Base-by-base conservation (phyloP, 257 asterid species). In the Solanum etuberosum region DNA sequence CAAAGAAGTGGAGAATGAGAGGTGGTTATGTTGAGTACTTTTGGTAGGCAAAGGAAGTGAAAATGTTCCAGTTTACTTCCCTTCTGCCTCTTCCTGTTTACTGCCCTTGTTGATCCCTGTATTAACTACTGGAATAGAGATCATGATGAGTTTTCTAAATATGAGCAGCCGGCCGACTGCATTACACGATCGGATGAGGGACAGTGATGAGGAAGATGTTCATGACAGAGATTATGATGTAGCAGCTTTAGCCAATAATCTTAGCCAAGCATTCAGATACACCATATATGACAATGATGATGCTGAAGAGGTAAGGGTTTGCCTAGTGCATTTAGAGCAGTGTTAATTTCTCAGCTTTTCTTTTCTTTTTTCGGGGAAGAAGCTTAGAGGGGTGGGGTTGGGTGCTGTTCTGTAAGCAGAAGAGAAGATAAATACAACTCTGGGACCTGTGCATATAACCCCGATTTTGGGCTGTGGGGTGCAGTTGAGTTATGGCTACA, bases 171-270 rank as follows among this genome's bases (percentile, higher is more conserved):
- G 99, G 35, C 99, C 98, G 83, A 93, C 98, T 90, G 96, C 98
- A 87, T 89, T 95, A 82, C 98, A 92, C 38, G 98, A 95, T 89
- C 92, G 98, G 90, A 90, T 91, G 86, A 94, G 98, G 93, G 99
- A 96, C 86, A 95, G 96, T 88, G 99, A 96, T 51, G 99, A 94
- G 90, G 99, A 95, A 68, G 99, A 94, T 92, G 93, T 83, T 85
- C 98, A 94, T 86, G 98, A 93, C 88, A 93, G 96, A 90, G 99
- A 96, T 89, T 96, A 94, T 93, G 99, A 96, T 86, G 97, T 95
- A 34, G 94, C 99, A 74, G 98, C 98, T 59, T 89, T 96, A 86
- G 98, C 98, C 68, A 94, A 96, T 94, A 93, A 94, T 90, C 91
- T 96, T 76, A 96, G 96, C 90, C 98, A 96, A 91, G 96, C 96